Base-by-base conservation (phyloP, 2,329 filamentous ascomycete species). In the Leptographium radiaticola region DNA sequence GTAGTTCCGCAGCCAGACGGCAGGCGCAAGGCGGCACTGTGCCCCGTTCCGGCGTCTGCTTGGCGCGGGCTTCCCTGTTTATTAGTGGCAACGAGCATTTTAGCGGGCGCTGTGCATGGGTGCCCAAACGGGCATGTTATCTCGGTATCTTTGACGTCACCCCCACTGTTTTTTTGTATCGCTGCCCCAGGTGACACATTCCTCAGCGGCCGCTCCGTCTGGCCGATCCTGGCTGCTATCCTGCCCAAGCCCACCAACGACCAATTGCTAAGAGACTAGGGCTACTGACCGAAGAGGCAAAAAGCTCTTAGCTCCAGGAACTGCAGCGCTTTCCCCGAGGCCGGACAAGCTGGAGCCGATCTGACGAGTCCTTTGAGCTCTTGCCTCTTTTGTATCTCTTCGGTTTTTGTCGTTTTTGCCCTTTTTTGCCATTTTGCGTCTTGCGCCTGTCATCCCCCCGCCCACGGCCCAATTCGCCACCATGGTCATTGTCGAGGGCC, bases 401-500 rank as follows among this genome's bases (percentile, higher is more conserved):
- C 15, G 36, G 36, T 38, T 38, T 49, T 30, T 25, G 6, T 30
- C 33, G 25, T 18, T 25, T 33, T 43, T 34, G 16, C 31, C 44
- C n/a, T 39, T 45, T 39, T n/a, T 43, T 30, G 8, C 30, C 15
- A 5, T 2, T 25, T 25, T 33, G 15, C 30, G 8, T 13, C 16
- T n/a, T 16, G 18, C 39, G 18, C n/a, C 13, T 31, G 2, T 15
- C 25, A 25, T 25, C 25, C 25, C 25, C 2, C 25, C 25, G 25
- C 25, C 25, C 25, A 25, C 25, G 25, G 25, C 25, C 25, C 40
- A 6, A 13, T 33, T 25, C 47, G 5, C 39, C 49, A 69, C 60
- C 55, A 97, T 97, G 91, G 90, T 95, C 66, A 79, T 94, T 65
- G 84, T 93, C 66, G 89, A 95, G 70, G 82, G 85, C 65, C 82